Percentiles rank a stretch among this genome's conserved stretches.
Evolutionary conservation across 306 rosid species (phyloP).

Genomic region (Trifolium dubium): DNA sequence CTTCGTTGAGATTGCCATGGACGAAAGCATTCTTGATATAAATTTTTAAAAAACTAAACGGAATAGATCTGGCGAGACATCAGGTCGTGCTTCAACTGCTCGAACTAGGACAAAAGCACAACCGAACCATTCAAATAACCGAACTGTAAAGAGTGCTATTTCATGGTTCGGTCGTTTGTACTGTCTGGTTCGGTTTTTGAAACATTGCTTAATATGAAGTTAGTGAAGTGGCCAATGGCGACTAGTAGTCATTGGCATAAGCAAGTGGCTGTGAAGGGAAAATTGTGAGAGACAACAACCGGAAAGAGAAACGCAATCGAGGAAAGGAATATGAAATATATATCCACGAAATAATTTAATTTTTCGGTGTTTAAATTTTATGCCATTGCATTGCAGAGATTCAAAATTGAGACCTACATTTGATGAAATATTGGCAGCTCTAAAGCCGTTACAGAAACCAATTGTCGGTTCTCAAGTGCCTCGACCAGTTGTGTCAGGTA

Average conservation of each 20-base stretch:
- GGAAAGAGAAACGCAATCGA: too few species aligned
- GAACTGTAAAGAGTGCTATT: background rate
- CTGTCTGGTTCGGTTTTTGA: constrained; percentile 1
- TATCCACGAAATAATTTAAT: too few species aligned
- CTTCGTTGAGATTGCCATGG: background rate
- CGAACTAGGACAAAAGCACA: background rate
- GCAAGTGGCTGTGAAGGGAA: too few species aligned
- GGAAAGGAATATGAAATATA: too few species aligned
- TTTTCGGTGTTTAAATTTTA: constrained; percentile 28
- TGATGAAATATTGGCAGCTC: constrained; percentile 88
- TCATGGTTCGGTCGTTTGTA: background rate
- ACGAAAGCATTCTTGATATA: background rate
- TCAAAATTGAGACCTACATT: constrained; percentile 89
- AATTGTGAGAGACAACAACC: too few species aligned
- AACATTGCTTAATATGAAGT: too few species aligned
- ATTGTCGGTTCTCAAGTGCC: constrained; percentile 58
- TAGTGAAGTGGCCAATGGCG: too few species aligned
- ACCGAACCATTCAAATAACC: background rate
- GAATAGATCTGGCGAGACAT: background rate
- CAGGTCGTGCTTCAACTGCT: background rate
- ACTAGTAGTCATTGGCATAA: too few species aligned
- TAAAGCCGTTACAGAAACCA: constrained; percentile 89
- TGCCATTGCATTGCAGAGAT: constrained; percentile 64
- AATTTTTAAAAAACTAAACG: background rate
- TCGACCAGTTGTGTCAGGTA: constrained; percentile 45